phyloP scores from a whole-genome alignment of 306 rosid genomes.

The Pyrus pyrifolia region DNA sequence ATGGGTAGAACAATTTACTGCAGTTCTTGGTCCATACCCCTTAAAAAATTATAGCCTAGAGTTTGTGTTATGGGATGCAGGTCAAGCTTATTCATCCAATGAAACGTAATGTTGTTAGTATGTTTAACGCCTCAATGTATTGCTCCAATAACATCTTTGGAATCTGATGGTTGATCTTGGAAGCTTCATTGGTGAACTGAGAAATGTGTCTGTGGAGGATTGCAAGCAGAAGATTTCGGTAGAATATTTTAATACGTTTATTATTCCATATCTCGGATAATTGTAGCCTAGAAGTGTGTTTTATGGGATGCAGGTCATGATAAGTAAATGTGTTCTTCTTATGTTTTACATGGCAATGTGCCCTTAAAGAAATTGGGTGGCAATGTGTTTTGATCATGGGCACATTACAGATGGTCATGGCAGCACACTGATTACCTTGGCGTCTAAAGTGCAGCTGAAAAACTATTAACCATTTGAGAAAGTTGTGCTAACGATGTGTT shows the following conservation, averaged over 20 bases:
- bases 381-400: background rate
- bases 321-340: background rate
- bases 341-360: background rate
- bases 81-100: background rate
- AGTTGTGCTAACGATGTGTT: too few relatives aligned
- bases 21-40: background rate
- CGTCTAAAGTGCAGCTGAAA: background rate
- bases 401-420: background rate
- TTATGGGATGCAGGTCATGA: background rate
- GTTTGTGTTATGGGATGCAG: background rate
- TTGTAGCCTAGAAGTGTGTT: background rate
- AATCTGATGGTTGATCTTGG: background rate
- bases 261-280: background rate
- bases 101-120: background rate
- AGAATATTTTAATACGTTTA: too few relatives aligned
- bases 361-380: background rate
- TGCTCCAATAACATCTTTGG: background rate
- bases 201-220: background rate
- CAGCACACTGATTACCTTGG: background rate
- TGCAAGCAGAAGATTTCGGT: background rate
- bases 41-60: background rate
- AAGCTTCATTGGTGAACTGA: background rate
- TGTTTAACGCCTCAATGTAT: background rate
- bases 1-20: background rate
- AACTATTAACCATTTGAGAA: background rate